These are phyloP conservation scores for Saccharomyces kudriavzevii DNA, from an alignment of 805 yeast genomes.

Conservation along the genomic window DNA sequence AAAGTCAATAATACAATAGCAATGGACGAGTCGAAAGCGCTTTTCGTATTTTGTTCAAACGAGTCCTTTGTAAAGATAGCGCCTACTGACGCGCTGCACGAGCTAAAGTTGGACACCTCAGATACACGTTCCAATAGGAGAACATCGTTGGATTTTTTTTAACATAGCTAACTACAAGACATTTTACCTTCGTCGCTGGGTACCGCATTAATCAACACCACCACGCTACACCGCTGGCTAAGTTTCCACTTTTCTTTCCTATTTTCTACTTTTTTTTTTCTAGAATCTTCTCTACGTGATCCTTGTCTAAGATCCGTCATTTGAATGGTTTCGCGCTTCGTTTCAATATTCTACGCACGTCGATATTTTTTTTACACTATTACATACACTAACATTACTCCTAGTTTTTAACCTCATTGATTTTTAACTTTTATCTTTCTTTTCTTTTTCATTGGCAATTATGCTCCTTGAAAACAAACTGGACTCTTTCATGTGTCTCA, in stretches of 20 bases:
- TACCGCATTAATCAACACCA: neutral
- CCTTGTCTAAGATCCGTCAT: neutral
- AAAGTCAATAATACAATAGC: neutral
- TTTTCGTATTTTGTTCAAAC: constrained; percentile 1
- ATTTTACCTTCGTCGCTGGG: neutral
- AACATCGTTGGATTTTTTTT: constrained; percentile 3
- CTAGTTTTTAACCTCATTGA: neutral
- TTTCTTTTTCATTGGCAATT: neutral
- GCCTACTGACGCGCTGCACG: neutral
- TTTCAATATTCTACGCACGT: neutral
- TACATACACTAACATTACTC: neutral
- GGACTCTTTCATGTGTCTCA: neutral
- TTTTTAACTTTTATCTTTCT: neutral
- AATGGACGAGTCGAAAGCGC: constrained; percentile 1
- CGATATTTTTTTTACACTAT: neutral
- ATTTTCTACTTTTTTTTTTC: neutral
- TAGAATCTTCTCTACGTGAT: neutral
- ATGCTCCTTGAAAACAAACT: neutral
- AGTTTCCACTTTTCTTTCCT: neutral
- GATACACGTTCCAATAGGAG: neutral
- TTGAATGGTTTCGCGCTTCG: neutral
- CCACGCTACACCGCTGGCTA: too few species aligned
- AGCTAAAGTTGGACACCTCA: neutral
- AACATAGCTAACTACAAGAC: neutral
- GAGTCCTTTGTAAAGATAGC: neutral